Conservation (phyloP, 2,329 filamentous ascomycete genomes). For the Venturiaceae sp. region DNA sequence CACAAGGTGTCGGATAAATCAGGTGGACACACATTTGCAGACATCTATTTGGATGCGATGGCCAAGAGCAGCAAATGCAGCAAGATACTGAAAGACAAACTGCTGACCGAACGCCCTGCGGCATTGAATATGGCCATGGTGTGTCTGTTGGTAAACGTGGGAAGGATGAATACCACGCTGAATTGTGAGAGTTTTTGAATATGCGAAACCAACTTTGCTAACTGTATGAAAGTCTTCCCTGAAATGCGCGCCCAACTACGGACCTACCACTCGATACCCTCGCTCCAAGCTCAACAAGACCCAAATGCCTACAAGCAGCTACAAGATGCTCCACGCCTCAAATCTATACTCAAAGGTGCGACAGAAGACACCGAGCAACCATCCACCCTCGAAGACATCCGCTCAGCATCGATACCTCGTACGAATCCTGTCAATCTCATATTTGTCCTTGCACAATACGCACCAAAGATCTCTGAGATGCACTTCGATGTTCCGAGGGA, state of each 20-base stretch:
- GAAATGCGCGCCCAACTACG: constrained; percentile 97
- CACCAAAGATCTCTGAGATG: constrained; percentile 81
- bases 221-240: constrained; percentile 66
- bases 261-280: constrained; percentile 97
- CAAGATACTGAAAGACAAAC: constrained; percentile 94
- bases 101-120: constrained; percentile 81
- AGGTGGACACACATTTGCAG: constrained; percentile 70
- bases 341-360: constrained; percentile 94
- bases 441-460: constrained; percentile 85
- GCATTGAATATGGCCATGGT: constrained; percentile 99
- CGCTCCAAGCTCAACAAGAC: constrained; percentile 88
- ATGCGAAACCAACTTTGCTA: constrained; percentile 8
- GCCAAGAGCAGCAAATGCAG: constrained; percentile 97
- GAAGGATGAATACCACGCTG: constrained; percentile 96
- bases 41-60: constrained; percentile 98
- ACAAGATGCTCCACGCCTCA: constrained; percentile 89
- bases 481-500: constrained; percentile 81
- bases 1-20: constrained; percentile 83
- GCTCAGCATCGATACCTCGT: constrained; percentile 54
- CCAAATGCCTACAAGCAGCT: constrained; percentile 95
- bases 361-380: constrained; percentile 87
- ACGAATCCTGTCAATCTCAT: constrained; percentile 97
- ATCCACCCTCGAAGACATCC: constrained; percentile 73
- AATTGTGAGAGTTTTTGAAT: constrained; percentile 61
- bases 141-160: constrained; percentile 91